Evolutionary conservation across 768 basidiomycete genomes (phyloP).

Genomic region (Hericium erinaceus): DNA sequence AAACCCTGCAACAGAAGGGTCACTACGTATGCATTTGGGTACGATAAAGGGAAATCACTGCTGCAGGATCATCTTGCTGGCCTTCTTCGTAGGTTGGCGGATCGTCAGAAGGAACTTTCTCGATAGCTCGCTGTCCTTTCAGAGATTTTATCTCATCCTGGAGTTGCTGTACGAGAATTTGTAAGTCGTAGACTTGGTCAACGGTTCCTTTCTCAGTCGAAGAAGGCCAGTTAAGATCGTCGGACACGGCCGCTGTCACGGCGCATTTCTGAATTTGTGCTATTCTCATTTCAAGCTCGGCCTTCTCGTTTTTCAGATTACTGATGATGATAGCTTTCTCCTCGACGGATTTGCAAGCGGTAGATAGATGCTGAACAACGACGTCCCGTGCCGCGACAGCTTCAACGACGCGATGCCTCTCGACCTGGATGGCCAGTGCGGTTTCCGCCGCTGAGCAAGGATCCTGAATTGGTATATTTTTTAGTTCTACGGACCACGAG

Average conservation of each 20-base stretch:
- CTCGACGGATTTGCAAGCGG: constrained; percentile 12
- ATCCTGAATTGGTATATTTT: not conserved
- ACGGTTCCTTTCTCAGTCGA: not conserved
- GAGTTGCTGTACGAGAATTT: constrained; percentile 20
- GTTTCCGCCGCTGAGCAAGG: constrained; percentile 13
- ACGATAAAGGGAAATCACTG: constrained; percentile 1
- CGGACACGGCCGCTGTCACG: no score
- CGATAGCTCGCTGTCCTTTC: constrained; percentile 15
- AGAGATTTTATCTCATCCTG: constrained; percentile 18
- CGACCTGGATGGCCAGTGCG: constrained; percentile 12
- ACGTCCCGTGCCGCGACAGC: constrained; percentile 14
- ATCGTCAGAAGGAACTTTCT: constrained; percentile 16
- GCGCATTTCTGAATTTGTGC: constrained; percentile 20
- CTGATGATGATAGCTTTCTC: constrained; percentile 11
- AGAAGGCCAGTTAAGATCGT: not conserved
- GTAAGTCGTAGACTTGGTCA: constrained; percentile 12
- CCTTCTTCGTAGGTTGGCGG: constrained; percentile 19
- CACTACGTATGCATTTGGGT: not conserved
- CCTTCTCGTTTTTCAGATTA: constrained; percentile 9
- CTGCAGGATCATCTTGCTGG: not conserved
- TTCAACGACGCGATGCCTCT: constrained; percentile 9
- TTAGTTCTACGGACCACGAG: no score
- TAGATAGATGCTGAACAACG: constrained; percentile 11
- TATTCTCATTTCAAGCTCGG: constrained; percentile 20
- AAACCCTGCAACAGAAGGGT: not conserved